A percentile compares a stretch with the other conserved stretches of the same genome.
These are phyloP conservation scores for Fusarium sp. DNA, from an alignment of 2,329 filamentous ascomycete species.

Conservation along the genomic window DNA sequence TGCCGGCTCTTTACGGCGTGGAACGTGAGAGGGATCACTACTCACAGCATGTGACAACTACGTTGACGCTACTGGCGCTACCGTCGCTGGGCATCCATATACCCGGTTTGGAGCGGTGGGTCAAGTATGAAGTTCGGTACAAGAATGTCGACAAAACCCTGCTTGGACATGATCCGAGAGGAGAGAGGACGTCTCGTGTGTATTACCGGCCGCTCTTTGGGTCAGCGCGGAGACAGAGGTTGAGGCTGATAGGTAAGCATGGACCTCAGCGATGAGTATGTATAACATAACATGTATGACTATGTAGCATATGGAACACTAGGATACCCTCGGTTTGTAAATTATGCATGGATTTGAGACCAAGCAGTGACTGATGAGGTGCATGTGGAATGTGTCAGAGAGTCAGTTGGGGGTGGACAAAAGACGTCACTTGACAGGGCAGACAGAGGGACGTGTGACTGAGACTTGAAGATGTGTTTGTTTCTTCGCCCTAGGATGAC, in stretches of 20 bases:
- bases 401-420: background rate
- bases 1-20: slow-evolving; percentile 64
- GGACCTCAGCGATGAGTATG: slow-evolving; percentile 16
- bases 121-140: slow-evolving; percentile 62
- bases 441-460: background rate
- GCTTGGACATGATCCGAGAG: slow-evolving; percentile 43
- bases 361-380: background rate
- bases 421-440: background rate
- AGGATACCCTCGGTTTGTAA: background rate
- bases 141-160: slow-evolving; percentile 58
- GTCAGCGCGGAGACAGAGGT: slow-evolving; percentile 17
- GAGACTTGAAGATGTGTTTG: background rate
- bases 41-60: slow-evolving; percentile 38
- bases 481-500: background rate
- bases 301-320: background rate
- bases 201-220: slow-evolving; percentile 21
- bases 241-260: slow-evolving; percentile 31
- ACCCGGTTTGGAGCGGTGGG: slow-evolving; percentile 59
- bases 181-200: slow-evolving; percentile 11
- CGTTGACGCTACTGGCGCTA: slow-evolving; percentile 60
- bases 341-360: background rate
- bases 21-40: slow-evolving; percentile 46
- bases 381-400: background rate
- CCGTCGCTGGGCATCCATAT: slow-evolving; percentile 62
- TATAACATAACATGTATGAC: background rate